Percentiles rank a stretch among this genome's conserved stretches.
Evolutionary conservation across 169 alveolate species (phyloP).

Genomic region (Plasmodium ovale): DNA sequence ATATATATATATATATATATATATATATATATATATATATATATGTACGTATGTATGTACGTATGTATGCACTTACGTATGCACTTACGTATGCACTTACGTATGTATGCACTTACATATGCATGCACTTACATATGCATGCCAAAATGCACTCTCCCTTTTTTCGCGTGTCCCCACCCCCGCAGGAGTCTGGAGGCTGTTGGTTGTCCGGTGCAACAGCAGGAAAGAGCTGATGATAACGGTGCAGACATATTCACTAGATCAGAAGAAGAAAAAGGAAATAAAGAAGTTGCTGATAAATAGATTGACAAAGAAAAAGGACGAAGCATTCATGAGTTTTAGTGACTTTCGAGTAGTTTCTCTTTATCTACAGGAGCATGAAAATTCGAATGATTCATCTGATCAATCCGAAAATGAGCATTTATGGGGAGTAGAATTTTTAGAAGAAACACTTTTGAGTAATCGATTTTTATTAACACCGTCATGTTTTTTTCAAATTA

Average conservation of each 20-base stretch:
- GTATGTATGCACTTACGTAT: neutral
- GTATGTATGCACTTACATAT: neutral
- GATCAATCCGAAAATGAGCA: constrained; percentile 68
- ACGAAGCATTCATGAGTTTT: constrained; percentile 48
- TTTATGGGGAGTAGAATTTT: constrained; percentile 71
- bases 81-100: neutral
- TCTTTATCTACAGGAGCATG: constrained; percentile 72
- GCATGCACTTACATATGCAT: neutral
- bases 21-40: neutral
- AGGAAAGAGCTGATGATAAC: constrained; percentile 69
- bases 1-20: neutral
- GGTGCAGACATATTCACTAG: constrained; percentile 64
- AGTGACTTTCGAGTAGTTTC: constrained; percentile 53
- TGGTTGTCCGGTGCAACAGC: constrained; percentile 61
- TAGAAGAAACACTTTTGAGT: constrained; percentile 58
- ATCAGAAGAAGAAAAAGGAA: constrained; percentile 65
- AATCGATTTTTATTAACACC: constrained; percentile 74
- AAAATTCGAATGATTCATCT: constrained; percentile 57
- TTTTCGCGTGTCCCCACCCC: neutral
- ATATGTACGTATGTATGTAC: neutral
- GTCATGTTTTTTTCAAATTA: constrained; percentile 76
- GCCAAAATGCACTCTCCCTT: neutral
- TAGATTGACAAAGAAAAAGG: constrained; percentile 56
- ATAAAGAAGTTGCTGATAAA: constrained; percentile 67
- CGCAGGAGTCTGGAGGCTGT: constrained; percentile 65